Evolutionary conservation across 192 early-diverging fungal genomes (phyloP), one percentile per base, ranked within the genome.

Genomic region (Gigaspora rosea): DNA sequence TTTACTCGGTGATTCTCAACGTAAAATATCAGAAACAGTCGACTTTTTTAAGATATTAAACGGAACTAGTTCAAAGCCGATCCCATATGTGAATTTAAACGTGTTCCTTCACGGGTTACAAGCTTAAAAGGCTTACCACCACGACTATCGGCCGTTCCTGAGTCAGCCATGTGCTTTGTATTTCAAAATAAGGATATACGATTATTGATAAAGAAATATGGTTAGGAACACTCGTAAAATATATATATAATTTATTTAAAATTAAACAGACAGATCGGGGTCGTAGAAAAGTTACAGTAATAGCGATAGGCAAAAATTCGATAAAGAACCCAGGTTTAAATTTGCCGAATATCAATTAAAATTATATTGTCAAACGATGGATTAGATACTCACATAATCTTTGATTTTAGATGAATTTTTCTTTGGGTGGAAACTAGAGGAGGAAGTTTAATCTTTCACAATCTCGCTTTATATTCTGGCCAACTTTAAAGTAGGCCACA

Each of bases 131-230:
- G 62, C 77, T 78, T 78, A 65, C 80, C 86, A 85, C 89, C 87
- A 86, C 88, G 87, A 90, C 85, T 89, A 89, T 89, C 90, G 91
- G 91, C 90, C 86, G 88, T 82, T 83, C 86, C 86, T 88, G 90
- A 85, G 87, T 92, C 90, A 90, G 91, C 90, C 90, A 92, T 92
- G 87, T 91, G 85, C 87, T 89, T 63, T 11, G 22, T 35, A 2
- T 22, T 47, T 50, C 20, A 63, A 48, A 71, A 49, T 32, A 50
- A 47, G 20, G 8, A 47, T 9, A 36, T 20, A 63, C 7, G 32
- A 22, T 49, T 9, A 49, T 13, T 48, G 4, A 27, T 3, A 27
- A 64, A 63, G 46, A 50, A 27, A 75, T 6, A 27, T 41, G 49
- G 27, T 63, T 3, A 15, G 1, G 8, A 15, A 51, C 10, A 51